phyloP scores from a whole-genome alignment of 192 early-diverging fungal species.

The Linnemannia schmuckeri region DNA sequence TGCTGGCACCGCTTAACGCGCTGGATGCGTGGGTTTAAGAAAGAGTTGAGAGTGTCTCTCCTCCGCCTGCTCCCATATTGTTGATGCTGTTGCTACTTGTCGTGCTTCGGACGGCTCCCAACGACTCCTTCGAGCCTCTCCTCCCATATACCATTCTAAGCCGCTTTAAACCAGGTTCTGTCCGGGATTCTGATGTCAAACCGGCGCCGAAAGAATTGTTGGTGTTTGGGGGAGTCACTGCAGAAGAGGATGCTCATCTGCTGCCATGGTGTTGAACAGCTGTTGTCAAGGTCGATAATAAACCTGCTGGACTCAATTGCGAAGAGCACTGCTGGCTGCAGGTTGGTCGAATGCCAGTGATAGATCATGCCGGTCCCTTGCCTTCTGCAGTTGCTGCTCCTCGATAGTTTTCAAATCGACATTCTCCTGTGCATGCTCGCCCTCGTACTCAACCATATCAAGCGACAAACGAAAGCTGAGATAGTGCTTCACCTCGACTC shows the following conservation, averaged over 20 bases:
- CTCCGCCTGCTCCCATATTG: neutral
- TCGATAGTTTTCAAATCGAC: conserved; percentile 19
- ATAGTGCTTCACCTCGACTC: conserved; percentile 49
- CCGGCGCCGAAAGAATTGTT: neutral
- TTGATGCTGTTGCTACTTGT: neutral
- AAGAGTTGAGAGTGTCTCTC: neutral
- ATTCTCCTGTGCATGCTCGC: conserved; percentile 30
- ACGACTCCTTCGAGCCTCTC: conserved; percentile 12
- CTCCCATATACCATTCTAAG: neutral
- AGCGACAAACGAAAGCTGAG: conserved; percentile 38
- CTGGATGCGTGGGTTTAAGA: neutral
- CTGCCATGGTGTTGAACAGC: neutral
- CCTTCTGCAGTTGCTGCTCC: conserved; percentile 16
- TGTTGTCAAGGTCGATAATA: neutral
- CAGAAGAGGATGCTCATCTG: neutral
- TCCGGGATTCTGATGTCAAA: neutral
- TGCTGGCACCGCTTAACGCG: neutral
- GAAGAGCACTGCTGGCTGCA: neutral
- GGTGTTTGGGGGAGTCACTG: neutral
- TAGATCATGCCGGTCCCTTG: conserved; percentile 1
- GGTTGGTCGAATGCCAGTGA: neutral
- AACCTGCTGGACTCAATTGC: neutral
- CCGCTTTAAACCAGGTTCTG: neutral
- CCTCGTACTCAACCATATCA: conserved; percentile 45
- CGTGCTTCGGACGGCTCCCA: neutral